Evolutionary conservation across 2,329 filamentous ascomycete genomes (phyloP), one percentile per base, ranked within the genome.

Genomic region (Periconia digitata): DNA sequence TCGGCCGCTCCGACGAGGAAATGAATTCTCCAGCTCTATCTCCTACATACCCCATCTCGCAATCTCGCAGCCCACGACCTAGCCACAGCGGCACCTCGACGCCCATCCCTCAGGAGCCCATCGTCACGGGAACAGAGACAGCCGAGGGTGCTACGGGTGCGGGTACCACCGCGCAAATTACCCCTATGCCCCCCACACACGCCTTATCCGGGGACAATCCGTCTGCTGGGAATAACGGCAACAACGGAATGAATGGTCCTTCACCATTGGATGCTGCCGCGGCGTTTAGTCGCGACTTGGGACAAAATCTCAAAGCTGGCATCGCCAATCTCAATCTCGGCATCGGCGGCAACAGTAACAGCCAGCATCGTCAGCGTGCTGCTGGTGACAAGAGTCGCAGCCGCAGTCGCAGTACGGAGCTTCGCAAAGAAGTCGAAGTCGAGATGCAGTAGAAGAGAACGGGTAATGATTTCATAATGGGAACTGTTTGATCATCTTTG

Each of bases 1-100:
- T 96, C 72, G 90, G 90, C 40, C 83, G 92, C 24, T 85, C 85
- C 2, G 90, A 96, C 59, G 84, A 87, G 45, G 94, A 99, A 68
- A 97, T 99, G 92, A 99, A 99, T 61, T 84, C 83, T 55, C 59
- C 41, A 63, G 62, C 15, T 60, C 63, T 67, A 40, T 50, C 58
- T 16, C 59, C 60, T 2, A 53, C 52, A 6, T 56, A 40, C 36
- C 8, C 46, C 13, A 54, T 69, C 2, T 59, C 61, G 20, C 63
- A 62, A 35, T 10, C 55, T 5, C 40, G 46, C n/a, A 45, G 43
- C 32, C 44, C 62, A 60, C 35, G 60, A 60, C 1, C n/a, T n/a
- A 40, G 21, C 27, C 53, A 51, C 17, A 64, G 61, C 39, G 63
- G 59, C 3, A 61, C 64, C 1, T 63, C 54, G 3, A 60, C 62